Evolutionary conservation across 805 yeast genomes (phyloP), one percentile per base, ranked within the genome.

Genomic region (Schwanniomyces pseudopolymorphus): DNA sequence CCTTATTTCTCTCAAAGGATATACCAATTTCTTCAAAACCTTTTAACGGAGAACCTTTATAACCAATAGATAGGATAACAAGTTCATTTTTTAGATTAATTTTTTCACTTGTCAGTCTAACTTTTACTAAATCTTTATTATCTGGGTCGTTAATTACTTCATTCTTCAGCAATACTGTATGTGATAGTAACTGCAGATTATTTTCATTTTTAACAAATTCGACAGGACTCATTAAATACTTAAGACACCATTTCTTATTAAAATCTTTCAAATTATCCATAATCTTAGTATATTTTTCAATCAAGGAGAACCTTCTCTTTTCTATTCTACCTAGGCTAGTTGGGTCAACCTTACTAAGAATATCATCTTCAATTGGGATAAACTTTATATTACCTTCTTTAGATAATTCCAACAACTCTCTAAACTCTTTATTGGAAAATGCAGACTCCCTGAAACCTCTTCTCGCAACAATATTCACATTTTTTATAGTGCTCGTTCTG

Each of bases 371-470:
- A 9, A 72, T 49, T 6, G 74, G 74, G 5, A 48, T 43, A 7
- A 78, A 75, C 39, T 71, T 59, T 46, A 85, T 79, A 10, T 61
- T 65, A 0, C 83, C 82, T 33, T 69, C 67, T 25, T 71, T 55
- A 4, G 67, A 66, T 45, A 89, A 64, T 44, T 83, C 86, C 59
- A 91, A 70, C 31, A 92, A 68, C 60, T 94, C 98, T 59, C 97
- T 77, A 20, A 92, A 75, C 64, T 94, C 99, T 61, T 90, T 92
- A 54, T 88, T 92, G 3, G 97, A 86, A 63, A 91, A 94, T 21
- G 96, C 94, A 38, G 94, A 83, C 54, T 90, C 91, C 39, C 84
- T 63, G 19, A 89, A 71, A 2, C 97, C 97, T 59, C 97, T 77
- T 55, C 99, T 78, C 1, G 91, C 99, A 40, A 87, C 84, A 17